Base-by-base conservation (phyloP, 352 stramenopile species). In the Thraustotheca clavata region DNA sequence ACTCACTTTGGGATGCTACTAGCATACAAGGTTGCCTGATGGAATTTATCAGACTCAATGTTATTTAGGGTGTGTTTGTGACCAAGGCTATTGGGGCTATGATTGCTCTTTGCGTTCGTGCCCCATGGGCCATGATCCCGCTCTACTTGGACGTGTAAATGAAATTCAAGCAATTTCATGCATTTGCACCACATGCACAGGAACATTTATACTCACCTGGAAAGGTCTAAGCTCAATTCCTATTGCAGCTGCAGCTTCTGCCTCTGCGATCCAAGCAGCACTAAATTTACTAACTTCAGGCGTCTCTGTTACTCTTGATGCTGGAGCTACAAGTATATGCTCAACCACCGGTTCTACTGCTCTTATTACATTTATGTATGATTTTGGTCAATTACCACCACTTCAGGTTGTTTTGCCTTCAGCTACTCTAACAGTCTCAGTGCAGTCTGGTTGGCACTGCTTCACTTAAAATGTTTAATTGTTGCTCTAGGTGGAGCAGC, bases 51-150 rank as follows among this genome's bases (percentile, higher is more conserved):
- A 9, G 6, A 34, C 1, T 20, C 32, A 16, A 18, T 47, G 22
- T 39, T 2, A 22, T 8, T 11, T 32, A 65, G 83, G 83, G 49
- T 97, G 89, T 52, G 72, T 92, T 31, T 98, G 91, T 65, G 91
- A 98, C 70, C 68, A 79, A 31, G 90, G 89, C 29, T 98, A 91
- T 76, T 75, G 71, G 7, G 91, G 92, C 5, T 76, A 85, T 5
- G 86, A 92, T 68, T 98, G 94, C 76, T 85, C 79, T 4, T 70
- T 81, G 57, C 72, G 79, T 26, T 75, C 83, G 57, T 98, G 92
- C 75, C 79, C 84, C 22, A 83, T 77, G 49, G 91, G 90, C 27
- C 91, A 97, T 61, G 87, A 96, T 54, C 88, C 87, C 18, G 67
- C 86, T 31, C 88, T 87, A 0, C 79, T 74, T 11, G 74, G 72